A percentile compares a stretch with the other conserved stretches of the same genome.
Evolutionary conservation across 2,329 filamentous ascomycete species (phyloP).

Genomic region (Hymenoscyphus fraxineus): DNA sequence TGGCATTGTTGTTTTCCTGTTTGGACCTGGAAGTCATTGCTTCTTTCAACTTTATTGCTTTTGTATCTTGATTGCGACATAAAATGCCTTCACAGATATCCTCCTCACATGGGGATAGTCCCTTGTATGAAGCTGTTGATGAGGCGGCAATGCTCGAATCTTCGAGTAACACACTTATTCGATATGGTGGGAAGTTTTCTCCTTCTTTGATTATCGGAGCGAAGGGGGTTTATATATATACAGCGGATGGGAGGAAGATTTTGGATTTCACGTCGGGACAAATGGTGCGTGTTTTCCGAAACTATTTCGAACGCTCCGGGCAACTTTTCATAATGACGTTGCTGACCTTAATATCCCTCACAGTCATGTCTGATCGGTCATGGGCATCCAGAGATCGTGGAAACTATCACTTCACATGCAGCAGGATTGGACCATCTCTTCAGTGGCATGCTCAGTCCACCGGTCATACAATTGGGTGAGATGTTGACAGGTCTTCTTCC

Average conservation of each 20-base stretch:
- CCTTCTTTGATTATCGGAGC: conserved; percentile 24
- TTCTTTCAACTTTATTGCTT: neutral
- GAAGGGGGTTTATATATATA: conserved; percentile 39
- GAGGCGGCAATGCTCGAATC: conserved; percentile 14
- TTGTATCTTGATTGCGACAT: neutral
- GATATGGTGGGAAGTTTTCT: conserved; percentile 25
- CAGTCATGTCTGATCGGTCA: conserved; percentile 53
- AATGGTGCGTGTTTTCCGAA: conserved; percentile 37
- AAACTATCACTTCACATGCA: conserved; percentile 47
- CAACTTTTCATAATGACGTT: no score
- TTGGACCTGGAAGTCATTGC: neutral
- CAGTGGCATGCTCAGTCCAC: conserved; percentile 54
- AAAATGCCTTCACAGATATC: neutral
- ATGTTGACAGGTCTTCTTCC: conserved; percentile 48
- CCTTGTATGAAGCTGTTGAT: conserved; percentile 18
- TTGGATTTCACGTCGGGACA: conserved; percentile 60
- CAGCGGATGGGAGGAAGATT: conserved; percentile 41
- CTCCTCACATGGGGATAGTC: neutral
- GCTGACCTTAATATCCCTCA: no score
- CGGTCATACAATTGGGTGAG: conserved; percentile 53
- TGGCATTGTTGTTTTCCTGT: neutral
- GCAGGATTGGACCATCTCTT: conserved; percentile 55
- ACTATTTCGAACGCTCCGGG: no score
- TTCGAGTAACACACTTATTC: conserved; percentile 18
- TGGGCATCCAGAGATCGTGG: conserved; percentile 54